phyloP scores from a whole-genome alignment of 2,329 filamentous ascomycete species.

The Sporothrix sp. region DNA sequence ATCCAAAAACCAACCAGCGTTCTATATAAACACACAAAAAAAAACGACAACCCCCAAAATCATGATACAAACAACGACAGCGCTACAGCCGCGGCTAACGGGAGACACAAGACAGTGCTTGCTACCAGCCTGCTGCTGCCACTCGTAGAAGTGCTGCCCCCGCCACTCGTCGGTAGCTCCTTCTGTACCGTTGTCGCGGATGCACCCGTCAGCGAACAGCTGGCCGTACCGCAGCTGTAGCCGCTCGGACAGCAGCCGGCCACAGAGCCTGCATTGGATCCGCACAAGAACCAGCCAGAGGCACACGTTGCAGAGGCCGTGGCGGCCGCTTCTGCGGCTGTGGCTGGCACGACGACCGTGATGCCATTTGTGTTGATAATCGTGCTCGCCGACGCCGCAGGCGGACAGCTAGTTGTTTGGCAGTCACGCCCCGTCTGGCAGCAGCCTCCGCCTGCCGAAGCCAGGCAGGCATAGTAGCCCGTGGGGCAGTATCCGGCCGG shows the following conservation, averaged over 20 bases:
- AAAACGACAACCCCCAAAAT: not conserved
- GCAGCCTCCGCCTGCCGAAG: slow-evolving; percentile 73
- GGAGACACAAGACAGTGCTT: not conserved
- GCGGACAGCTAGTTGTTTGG: slow-evolving; percentile 67
- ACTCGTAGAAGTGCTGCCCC: not conserved
- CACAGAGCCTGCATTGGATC: slow-evolving; percentile 44
- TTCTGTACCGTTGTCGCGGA: slow-evolving; percentile 50
- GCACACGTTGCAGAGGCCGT: slow-evolving; percentile 50
- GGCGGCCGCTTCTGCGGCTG: slow-evolving; percentile 30
- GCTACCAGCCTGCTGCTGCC: not conserved
- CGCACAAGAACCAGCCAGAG: slow-evolving; percentile 67
- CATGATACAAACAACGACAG: not conserved
- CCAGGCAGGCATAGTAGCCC: slow-evolving; percentile 85
- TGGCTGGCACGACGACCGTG: slow-evolving; percentile 58
- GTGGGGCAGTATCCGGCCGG: slow-evolving; percentile 58
- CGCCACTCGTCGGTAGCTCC: slow-evolving; percentile 29
- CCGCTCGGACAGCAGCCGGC: slow-evolving; percentile 79
- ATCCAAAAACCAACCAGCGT: not conserved
- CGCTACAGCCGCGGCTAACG: not conserved
- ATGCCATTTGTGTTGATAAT: slow-evolving; percentile 48
- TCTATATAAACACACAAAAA: not conserved
- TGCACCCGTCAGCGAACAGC: slow-evolving; percentile 51
- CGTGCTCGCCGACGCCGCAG: slow-evolving; percentile 50
- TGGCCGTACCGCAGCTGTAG: slow-evolving; percentile 61
- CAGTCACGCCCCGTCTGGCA: slow-evolving; percentile 84